Percentiles rank a stretch among this genome's conserved stretches.
Evolutionary conservation across 768 basidiomycete species (phyloP).

Genomic region (Collybia mongolica): DNA sequence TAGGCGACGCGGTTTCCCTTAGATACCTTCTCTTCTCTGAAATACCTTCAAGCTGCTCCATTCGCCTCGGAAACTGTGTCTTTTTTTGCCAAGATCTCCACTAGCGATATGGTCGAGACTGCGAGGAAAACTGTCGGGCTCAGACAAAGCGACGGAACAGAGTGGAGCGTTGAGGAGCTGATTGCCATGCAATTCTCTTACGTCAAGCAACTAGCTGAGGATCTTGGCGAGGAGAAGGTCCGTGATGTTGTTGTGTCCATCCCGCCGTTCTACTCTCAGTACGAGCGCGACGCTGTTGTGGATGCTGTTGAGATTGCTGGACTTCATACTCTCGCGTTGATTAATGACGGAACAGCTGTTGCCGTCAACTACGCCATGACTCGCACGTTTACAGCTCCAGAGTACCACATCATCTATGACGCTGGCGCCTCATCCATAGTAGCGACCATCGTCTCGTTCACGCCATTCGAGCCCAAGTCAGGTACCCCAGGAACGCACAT

Average conservation of each 20-base stretch:
- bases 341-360: conserved; percentile 94
- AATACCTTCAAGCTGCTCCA: conserved; percentile 76
- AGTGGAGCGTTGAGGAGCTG: conserved; percentile 88
- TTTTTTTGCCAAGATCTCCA: conserved; percentile 57
- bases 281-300: conserved; percentile 86
- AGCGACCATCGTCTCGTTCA: conserved; percentile 76
- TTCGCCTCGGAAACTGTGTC: conserved; percentile 56
- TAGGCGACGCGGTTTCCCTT: conserved; percentile 92
- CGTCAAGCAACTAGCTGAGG: conserved; percentile 85
- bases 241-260: conserved; percentile 86
- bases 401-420: conserved; percentile 92
- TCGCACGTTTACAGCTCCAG: conserved; percentile 73
- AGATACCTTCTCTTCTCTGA: conserved; percentile 84
- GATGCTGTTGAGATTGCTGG: conserved; percentile 94
- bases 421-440: conserved; percentile 84
- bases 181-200: conserved; percentile 93
- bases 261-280: conserved; percentile 86
- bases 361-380: conserved; percentile 99
- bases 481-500: conserved; percentile 64
- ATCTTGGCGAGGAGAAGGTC: conserved; percentile 71
- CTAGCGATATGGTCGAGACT: conserved; percentile 51
- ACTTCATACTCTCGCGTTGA: conserved; percentile 74
- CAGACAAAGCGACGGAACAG: conserved; percentile 56
- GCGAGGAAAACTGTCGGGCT: conserved; percentile 61
- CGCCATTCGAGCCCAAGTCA: conserved; percentile 51